Evolutionary conservation across 2,329 filamentous ascomycete species (phyloP).

Genomic region (Cladosporium sp.): DNA sequence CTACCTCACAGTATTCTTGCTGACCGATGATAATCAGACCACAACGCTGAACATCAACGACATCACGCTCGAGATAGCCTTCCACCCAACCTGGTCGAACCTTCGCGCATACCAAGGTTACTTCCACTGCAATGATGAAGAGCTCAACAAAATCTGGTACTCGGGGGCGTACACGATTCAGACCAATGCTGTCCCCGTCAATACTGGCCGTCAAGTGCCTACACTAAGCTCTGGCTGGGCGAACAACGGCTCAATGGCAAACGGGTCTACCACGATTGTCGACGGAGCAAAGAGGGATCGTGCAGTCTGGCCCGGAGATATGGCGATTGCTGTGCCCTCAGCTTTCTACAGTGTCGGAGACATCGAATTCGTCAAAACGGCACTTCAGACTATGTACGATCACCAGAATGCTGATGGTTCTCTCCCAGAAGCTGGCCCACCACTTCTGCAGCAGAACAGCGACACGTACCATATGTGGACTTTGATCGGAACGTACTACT

Average conservation of each 20-base stretch:
- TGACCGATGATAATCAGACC: conserved; percentile 26
- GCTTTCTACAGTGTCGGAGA: conserved; percentile 47
- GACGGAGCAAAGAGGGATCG: conserved; percentile 59
- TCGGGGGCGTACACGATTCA: conserved; percentile 38
- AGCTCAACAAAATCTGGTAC: conserved; percentile 44
- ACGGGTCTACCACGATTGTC: conserved; percentile 34
- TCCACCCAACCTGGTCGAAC: conserved; percentile 49
- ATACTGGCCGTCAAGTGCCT: conserved; percentile 35
- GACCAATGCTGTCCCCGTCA: conserved; percentile 20
- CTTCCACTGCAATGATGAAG: conserved; percentile 42
- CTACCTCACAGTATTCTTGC: conserved; percentile 44
- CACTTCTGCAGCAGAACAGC: conserved; percentile 28
- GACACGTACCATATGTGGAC: conserved; percentile 54
- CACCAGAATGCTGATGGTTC: conserved; percentile 37
- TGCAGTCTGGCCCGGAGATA: conserved; percentile 59
- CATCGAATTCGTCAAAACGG: conserved; percentile 46
- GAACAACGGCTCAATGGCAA: conserved; percentile 39
- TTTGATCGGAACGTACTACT: conserved; percentile 43
- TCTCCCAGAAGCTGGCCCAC: conserved; percentile 39
- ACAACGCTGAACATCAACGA: conserved; percentile 36
- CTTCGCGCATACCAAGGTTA: conserved; percentile 32
- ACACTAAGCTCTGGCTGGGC: conserved; percentile 37
- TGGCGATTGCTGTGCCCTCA: conserved; percentile 49
- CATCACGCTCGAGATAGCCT: conserved; percentile 42
- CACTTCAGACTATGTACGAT: conserved; percentile 45